Evolutionary conservation across 306 rosid species (phyloP).

Genomic region (Prunus armeniaca): DNA sequence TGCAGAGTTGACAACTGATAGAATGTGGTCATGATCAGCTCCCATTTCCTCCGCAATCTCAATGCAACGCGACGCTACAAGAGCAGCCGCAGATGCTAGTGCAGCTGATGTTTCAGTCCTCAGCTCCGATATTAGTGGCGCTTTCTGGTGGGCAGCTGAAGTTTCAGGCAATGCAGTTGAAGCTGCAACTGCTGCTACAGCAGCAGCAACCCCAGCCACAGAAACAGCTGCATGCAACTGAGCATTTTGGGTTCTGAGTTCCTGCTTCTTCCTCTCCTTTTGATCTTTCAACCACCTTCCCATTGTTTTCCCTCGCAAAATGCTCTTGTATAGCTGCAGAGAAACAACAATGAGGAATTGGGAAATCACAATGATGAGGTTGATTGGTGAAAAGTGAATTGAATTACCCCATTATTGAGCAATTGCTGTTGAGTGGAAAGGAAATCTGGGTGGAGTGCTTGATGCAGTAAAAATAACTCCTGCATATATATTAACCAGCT

Average conservation of each 20-base stretch:
- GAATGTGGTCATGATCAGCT: conserved; percentile 71
- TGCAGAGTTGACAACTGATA: conserved; percentile 73
- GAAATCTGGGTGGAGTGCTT: conserved; percentile 77
- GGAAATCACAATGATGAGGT: conserved; percentile 14
- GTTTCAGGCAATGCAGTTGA: conserved; percentile 54
- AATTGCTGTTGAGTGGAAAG: conserved; percentile 70
- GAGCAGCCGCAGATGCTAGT: conserved; percentile 84
- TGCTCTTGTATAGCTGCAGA: conserved; percentile 72
- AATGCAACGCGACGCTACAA: conserved; percentile 96
- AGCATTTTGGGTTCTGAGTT: conserved; percentile 83
- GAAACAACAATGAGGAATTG: conserved; percentile 20
- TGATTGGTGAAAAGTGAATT: conserved; percentile 11
- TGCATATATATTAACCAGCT: conserved; percentile 29
- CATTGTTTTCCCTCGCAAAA: conserved; percentile 67
- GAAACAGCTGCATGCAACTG: conserved; percentile 90
- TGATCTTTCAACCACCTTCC: conserved; percentile 90
- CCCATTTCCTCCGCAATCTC: conserved; percentile 98
- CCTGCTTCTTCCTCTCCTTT: conserved; percentile 92
- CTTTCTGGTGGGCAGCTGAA: conserved; percentile 39
- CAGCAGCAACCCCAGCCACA: conserved; percentile 94
- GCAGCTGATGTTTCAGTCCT: conserved; percentile 52
- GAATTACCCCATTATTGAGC: conserved; percentile 69
- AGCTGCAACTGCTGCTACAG: conserved; percentile 78
- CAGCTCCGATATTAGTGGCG: conserved; percentile 17
- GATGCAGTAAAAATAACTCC: conserved; percentile 80